Percentiles rank a stretch among this genome's conserved stretches.
phyloP scores from a whole-genome alignment of 768 basidiomycete species.

The Crassisporium funariophilum region DNA sequence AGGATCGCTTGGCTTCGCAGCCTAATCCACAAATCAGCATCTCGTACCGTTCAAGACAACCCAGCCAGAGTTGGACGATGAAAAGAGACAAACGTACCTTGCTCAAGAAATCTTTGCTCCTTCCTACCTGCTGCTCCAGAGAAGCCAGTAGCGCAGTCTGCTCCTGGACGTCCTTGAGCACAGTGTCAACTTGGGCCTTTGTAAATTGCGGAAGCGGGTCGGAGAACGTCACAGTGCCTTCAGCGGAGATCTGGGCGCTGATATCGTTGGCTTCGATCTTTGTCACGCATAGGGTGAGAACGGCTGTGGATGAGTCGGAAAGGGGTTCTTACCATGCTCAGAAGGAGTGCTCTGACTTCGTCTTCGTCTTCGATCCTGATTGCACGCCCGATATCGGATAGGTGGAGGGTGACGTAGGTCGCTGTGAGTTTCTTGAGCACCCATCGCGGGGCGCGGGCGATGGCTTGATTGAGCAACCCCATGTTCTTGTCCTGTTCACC shows the following conservation, averaged over 20 bases:
- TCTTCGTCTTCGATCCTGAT: constrained; percentile 53
- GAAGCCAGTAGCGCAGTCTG: constrained; percentile 50
- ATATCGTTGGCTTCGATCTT: constrained; percentile 77
- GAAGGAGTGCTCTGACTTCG: constrained; percentile 58
- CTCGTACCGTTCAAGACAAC: neutral
- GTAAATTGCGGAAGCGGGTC: constrained; percentile 62
- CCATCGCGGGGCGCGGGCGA: constrained; percentile 76
- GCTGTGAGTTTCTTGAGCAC: constrained; percentile 76
- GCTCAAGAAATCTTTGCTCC: constrained; percentile 69
- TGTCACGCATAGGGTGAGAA: neutral
- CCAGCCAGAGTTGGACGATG: too few species aligned
- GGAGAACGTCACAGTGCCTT: constrained; percentile 75
- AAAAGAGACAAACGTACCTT: constrained; percentile 49
- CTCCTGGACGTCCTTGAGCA: constrained; percentile 55
- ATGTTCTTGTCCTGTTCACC: constrained; percentile 63
- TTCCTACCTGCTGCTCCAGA: constrained; percentile 58
- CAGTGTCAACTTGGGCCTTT: constrained; percentile 60
- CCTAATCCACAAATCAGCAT: neutral
- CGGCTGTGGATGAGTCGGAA: neutral
- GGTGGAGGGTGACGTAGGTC: constrained; percentile 78
- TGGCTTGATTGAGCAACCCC: constrained; percentile 68
- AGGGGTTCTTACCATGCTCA: constrained; percentile 64
- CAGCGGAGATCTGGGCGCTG: constrained; percentile 63
- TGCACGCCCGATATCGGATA: constrained; percentile 68
- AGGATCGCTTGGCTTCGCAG: constrained; percentile 11